A percentile compares a stretch with the other conserved stretches of the same genome.
Conservation (phyloP, 306 rosid species). For the Cucumis hystrix region DNA sequence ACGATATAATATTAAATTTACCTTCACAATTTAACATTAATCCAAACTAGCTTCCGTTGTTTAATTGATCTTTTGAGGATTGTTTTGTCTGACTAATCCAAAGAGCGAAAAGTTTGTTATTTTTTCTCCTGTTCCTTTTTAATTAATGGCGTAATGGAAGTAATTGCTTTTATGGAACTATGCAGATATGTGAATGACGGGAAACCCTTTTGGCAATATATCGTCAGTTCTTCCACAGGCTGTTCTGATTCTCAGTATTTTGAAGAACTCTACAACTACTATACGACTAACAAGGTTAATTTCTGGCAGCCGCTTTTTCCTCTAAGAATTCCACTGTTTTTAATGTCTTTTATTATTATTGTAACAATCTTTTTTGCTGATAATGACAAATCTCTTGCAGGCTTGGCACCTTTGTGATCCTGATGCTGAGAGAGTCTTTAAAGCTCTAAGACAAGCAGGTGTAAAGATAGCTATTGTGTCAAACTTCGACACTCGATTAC, state of each 20-base stretch:
- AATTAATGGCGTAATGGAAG: neutral
- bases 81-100: neutral
- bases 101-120: neutral
- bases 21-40: neutral
- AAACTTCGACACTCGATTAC: constrained; percentile 81
- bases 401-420: constrained; percentile 99
- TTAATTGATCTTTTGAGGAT: neutral
- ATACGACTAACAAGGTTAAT: constrained; percentile 67
- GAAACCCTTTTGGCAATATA: constrained; percentile 93
- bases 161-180: neutral
- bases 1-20: too few relatives aligned
- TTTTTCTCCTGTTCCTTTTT: neutral
- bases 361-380: constrained; percentile 2
- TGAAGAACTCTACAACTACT: constrained; percentile 83
- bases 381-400: constrained; percentile 21
- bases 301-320: neutral
- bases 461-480: constrained; percentile 81
- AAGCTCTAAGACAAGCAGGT: constrained; percentile 61
- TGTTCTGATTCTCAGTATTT: constrained; percentile 90
- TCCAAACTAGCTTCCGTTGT: neutral
- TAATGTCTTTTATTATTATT: neutral
- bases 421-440: constrained; percentile 55
- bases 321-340: neutral
- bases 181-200: constrained; percentile 94
- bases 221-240: constrained; percentile 82